Evolutionary conservation across 2,329 filamentous ascomycete genomes (phyloP), one percentile per base, ranked within the genome.

Genomic region (Ceratocystiopsis minuta): DNA sequence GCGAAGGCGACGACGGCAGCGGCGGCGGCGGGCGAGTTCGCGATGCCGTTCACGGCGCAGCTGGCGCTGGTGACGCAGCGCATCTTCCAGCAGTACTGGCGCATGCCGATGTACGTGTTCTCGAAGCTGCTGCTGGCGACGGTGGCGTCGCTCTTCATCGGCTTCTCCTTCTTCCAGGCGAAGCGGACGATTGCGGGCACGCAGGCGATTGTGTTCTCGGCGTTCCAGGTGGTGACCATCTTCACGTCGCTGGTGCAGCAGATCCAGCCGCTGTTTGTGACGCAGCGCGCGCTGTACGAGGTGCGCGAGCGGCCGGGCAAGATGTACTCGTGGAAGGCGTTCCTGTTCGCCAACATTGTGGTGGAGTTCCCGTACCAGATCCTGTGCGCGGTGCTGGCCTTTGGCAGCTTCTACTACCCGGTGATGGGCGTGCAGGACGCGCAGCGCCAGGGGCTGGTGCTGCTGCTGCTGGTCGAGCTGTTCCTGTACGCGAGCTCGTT

Each of bases 71-170:
- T 84, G 43, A 69, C 74, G 16, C 57, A 70, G 49, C 83, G 86
- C 53, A 80, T 90, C 20, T 90, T 90, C 65, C 73, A 87, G 55
- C 83, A 90, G 57, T 92, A 90, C 68, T 93, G 86, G 85, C 80
- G 86, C 46, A 87, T 78, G 1, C 86, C 86, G 0, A 70, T 77
- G 3, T 94, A 93, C 64, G 86, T 94, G 58, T 92, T 87, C 62
- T 78, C 82, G 51, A 93, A 93, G 66, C 56, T 69, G 0, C 63
- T 68, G 3, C 75, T 92, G 17, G 83, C 77, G 54, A 62, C 71
- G 18, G 58, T 75, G 14, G 61, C 70, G 20, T 61, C 77, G 6
- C 67, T 92, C 12, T 92, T 90, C 57, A 82, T 90, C 52, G 84
- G 83, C 24, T 85, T 88, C 58, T 78, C 80, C 41, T 86, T 90